Base-by-base conservation (phyloP, 2,329 filamentous ascomycete genomes). In the Beauveria medogensis region DNA sequence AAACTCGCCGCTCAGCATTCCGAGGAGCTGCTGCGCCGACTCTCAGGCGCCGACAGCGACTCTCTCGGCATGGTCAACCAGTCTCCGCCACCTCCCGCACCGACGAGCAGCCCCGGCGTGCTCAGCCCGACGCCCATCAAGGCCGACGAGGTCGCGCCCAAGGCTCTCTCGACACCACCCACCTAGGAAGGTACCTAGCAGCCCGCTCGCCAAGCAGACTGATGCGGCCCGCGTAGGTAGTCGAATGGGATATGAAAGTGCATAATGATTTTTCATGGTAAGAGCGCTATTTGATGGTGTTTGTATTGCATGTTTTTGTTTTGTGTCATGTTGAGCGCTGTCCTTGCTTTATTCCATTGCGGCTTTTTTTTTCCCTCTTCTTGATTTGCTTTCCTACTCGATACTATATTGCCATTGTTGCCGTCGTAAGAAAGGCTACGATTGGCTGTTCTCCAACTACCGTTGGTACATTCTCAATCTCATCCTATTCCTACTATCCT, bases 1-100 rank as follows among this genome's bases (percentile, higher is more conserved):
- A 85, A 88, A 73, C 79, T 92, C 65, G 86, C 83, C 62, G 79
- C 80, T 69, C 81, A 85, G 68, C 87, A 91, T 74, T 84, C 82
- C 59, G 82, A 86, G 66, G 78, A 82, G 60, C 74, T 90, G 66
- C 75, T 84, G 61, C 75, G 78, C 68, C 82, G 76, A 69, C 75
- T 87, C 28, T 77, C 77, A 50, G 72, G 69, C 37, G 70, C 70
- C 63, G 65, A 69, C 61, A 63, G 66, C 63, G 63, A 63, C 53
- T 46, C 63, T 28, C 52, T 63, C 65, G 64, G 69, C 64, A 55
- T 60, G 58, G 24, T 22, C 30, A 18, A 50, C 43, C 28, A 46
- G 20, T 47, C 28, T 2, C 26, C 57, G 20, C 50, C 50, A 7
- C 24, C 40, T 14, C 30, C 30, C 12, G 20, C 62, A 12, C 24